A percentile compares a stretch with the other conserved stretches of the same genome.
Evolutionary conservation across 2,329 filamentous ascomycete genomes (phyloP).

Genomic region (Huntiella savannae): DNA sequence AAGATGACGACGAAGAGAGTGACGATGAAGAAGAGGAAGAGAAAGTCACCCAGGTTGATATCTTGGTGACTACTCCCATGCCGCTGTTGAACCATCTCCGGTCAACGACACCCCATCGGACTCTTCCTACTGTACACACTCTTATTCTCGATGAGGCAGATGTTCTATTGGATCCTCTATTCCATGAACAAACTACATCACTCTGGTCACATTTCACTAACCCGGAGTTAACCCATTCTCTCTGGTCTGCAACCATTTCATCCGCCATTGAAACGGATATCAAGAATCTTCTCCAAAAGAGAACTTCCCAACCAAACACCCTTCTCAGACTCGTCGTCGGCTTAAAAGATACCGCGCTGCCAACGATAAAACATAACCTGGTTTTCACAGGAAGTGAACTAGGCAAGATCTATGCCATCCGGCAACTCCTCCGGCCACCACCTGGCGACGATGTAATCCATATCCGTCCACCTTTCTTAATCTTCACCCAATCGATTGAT

Average conservation of each 20-base stretch:
- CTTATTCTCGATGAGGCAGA: constrained; percentile 88
- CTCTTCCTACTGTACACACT: constrained; percentile 48
- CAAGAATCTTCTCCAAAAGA: constrained; percentile 42
- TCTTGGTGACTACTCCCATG: constrained; percentile 28
- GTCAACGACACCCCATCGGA: constrained; percentile 15
- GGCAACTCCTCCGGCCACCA: constrained; percentile 64
- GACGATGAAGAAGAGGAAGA: constrained; percentile 6
- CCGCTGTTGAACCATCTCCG: constrained; percentile 55
- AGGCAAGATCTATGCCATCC: constrained; percentile 78
- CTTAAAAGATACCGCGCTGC: constrained; percentile 84
- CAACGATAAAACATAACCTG: constrained; percentile 76
- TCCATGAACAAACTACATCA: constrained; percentile 68
- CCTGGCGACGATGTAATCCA: constrained; percentile 30
- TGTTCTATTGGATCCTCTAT: constrained; percentile 77
- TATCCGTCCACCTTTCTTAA: constrained; percentile 72
- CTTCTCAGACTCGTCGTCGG: constrained; percentile 83
- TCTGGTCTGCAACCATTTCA: constrained; percentile 96
- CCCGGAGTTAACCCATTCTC: constrained; percentile 49
- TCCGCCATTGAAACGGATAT: constrained; percentile 75
- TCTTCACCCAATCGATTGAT: constrained; percentile 92
- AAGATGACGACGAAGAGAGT: constrained; percentile 20
- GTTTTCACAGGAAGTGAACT: constrained; percentile 83
- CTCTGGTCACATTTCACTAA: constrained; percentile 68
- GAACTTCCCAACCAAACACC: constrained; percentile 21
- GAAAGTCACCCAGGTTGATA: constrained; percentile 17